These are phyloP conservation scores for Selenicereus undatus DNA, from an alignment of 148 eudicot species.

Conservation along the genomic window DNA sequence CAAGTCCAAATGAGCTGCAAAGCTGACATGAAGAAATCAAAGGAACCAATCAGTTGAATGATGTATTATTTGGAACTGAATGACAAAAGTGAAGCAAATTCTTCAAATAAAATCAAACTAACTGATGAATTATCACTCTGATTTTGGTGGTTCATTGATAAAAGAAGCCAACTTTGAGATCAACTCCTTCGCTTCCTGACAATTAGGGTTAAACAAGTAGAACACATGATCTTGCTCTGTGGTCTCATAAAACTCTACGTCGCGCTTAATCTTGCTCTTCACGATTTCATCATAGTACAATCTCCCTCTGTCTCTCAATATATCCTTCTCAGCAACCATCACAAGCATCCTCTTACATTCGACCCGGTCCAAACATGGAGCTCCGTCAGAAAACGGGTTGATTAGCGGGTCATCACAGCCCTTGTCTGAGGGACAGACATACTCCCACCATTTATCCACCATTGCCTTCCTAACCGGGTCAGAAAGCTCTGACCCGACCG, in stretches of 20 bases:
- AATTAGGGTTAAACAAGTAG: slow-evolving; percentile 23
- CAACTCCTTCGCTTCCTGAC: slow-evolving; percentile 28
- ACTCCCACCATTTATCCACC: slow-evolving; percentile 41
- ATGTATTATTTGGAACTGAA: too few relatives aligned
- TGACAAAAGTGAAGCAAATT: not conserved
- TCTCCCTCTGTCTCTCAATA: slow-evolving; percentile 33
- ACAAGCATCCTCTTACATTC: slow-evolving; percentile 25
- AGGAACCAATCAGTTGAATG: too few relatives aligned
- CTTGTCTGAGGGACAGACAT: slow-evolving; percentile 31
- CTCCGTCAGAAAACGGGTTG: slow-evolving; percentile 30
- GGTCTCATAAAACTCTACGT: slow-evolving; percentile 24
- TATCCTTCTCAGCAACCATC: slow-evolving; percentile 33
- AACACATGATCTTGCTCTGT: slow-evolving; percentile 40
- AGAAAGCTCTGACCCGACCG: slow-evolving; percentile 26
- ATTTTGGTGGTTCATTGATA: slow-evolving; percentile 16
- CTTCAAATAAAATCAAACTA: not conserved
- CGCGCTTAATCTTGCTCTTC: slow-evolving; percentile 23
- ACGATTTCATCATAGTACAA: slow-evolving; percentile 28
- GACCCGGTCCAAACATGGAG: slow-evolving; percentile 21
- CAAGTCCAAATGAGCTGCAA: not conserved
- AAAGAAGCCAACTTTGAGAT: slow-evolving; percentile 26
- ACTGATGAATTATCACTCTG: not conserved
- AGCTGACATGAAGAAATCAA: not conserved
- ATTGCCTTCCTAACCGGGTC: slow-evolving; percentile 29
- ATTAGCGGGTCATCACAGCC: slow-evolving; percentile 33